These are phyloP conservation scores for Psilocybe tampanensis DNA, from an alignment of 768 basidiomycete species.

Conservation along the genomic window DNA sequence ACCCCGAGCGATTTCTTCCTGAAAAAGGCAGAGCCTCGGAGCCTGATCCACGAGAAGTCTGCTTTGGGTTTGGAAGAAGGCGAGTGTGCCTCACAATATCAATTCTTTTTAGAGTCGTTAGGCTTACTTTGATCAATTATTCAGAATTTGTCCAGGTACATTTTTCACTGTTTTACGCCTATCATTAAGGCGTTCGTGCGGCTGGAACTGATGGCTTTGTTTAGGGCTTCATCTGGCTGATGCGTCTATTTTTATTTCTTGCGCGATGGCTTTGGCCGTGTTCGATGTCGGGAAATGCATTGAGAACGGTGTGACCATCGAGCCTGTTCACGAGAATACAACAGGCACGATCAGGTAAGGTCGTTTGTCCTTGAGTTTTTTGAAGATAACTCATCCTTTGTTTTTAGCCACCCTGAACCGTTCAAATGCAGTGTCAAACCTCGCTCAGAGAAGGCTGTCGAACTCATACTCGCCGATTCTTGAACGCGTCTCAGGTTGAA, in stretches of 20 bases:
- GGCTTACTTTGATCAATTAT: constrained; percentile 5
- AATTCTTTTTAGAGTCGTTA: constrained; percentile 1
- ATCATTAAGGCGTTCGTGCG: not conserved
- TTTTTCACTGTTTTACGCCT: constrained; percentile 2
- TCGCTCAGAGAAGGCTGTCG: constrained; percentile 58
- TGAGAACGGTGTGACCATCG: constrained; percentile 46
- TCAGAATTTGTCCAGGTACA: constrained; percentile 52
- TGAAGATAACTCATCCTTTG: not conserved
- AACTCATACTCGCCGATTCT: constrained; percentile 51
- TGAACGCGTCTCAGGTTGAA: constrained; percentile 18
- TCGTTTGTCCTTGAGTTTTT: not conserved
- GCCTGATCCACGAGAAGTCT: constrained; percentile 57
- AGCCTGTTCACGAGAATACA: constrained; percentile 58
- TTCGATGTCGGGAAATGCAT: constrained; percentile 51
- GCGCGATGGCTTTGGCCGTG: constrained; percentile 53
- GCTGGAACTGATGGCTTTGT: constrained; percentile 3
- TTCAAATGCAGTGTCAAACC: constrained; percentile 63
- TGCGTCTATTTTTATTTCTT: constrained; percentile 52
- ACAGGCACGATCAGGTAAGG: constrained; percentile 65
- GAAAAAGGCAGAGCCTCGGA: constrained; percentile 44
- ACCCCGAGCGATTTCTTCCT: constrained; percentile 62
- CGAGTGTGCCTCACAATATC: constrained; percentile 25
- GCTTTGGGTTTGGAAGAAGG: constrained; percentile 76
- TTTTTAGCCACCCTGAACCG: constrained; percentile 60
- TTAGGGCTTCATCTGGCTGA: constrained; percentile 57